A percentile compares a stretch with the other conserved stretches of the same genome.
These are phyloP conservation scores for Chiua sp. DNA, from an alignment of 1,284 basidiomycete species.

Conservation along the genomic window DNA sequence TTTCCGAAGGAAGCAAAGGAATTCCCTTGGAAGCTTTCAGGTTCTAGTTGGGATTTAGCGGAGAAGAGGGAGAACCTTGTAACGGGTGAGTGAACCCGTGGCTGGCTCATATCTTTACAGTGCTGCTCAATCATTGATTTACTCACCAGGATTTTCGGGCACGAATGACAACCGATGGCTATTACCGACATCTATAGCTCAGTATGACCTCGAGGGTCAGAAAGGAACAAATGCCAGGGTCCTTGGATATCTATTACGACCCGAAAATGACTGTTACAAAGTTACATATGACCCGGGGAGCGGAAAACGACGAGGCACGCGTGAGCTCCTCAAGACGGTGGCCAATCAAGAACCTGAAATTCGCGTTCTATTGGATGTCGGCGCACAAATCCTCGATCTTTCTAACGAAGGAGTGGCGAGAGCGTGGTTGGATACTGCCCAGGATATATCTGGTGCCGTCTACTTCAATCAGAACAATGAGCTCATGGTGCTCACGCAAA, in stretches of 20 bases:
- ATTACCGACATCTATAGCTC: slow-evolving; percentile 7
- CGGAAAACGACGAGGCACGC: neutral
- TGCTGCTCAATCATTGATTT: too few relatives aligned
- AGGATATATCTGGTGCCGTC: slow-evolving; percentile 43
- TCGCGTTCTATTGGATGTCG: slow-evolving; percentile 39
- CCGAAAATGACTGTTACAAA: slow-evolving; percentile 49
- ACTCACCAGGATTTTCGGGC: slow-evolving; percentile 9
- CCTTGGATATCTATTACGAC: slow-evolving; percentile 46
- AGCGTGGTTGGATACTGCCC: slow-evolving; percentile 44
- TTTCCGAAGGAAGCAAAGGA: slow-evolving; percentile 41
- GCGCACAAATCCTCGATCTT: slow-evolving; percentile 58
- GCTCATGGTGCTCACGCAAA: slow-evolving; percentile 44
- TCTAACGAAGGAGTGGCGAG: slow-evolving; percentile 44
- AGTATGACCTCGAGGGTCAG: slow-evolving; percentile 16
- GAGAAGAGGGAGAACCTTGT: slow-evolving; percentile 20
- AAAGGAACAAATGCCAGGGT: slow-evolving; percentile 41
- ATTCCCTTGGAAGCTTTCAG: slow-evolving; percentile 48
- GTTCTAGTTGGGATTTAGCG: slow-evolving; percentile 57
- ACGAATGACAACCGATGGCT: slow-evolving; percentile 8
- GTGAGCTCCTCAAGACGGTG: neutral
- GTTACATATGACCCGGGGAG: neutral
- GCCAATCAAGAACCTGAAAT: neutral
- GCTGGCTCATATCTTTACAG: too few relatives aligned
- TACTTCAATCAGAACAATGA: slow-evolving; percentile 52
- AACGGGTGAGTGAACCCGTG: slow-evolving; percentile 4